Evolutionary conservation across 140 eudicot species (phyloP).

Genomic region (Cichorium intybus): DNA sequence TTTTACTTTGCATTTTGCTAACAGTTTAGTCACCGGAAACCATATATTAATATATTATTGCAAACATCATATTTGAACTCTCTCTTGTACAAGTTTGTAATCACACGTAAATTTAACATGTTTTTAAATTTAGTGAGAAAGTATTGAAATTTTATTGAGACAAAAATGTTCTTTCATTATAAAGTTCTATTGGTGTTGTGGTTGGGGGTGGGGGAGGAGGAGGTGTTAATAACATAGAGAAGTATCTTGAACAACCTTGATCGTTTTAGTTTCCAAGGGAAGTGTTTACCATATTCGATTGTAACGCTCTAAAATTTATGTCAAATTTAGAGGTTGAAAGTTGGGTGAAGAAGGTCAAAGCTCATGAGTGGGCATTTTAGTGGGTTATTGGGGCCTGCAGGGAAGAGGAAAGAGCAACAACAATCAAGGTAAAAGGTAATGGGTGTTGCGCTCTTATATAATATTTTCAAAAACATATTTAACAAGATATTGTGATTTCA

Average conservation of each 20-base stretch:
- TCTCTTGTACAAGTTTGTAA: not conserved
- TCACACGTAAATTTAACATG: not conserved
- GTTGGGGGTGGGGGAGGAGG: no score
- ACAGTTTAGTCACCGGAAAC: no score
- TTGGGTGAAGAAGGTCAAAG: slow-evolving; percentile 27
- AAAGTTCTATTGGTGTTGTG: no score
- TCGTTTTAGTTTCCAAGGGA: not conserved
- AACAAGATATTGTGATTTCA: not conserved
- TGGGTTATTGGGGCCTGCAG: slow-evolving; percentile 33
- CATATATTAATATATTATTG: no score
- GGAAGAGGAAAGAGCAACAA: slow-evolving; percentile 1
- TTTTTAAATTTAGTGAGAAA: not conserved
- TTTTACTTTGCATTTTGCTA: no score
- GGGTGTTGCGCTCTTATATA: not conserved
- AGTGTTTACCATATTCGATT: slow-evolving; percentile 1
- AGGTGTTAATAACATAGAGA: slow-evolving; percentile 15
- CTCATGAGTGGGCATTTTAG: slow-evolving; percentile 29
- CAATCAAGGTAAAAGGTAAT: not conserved
- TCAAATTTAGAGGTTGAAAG: slow-evolving; percentile 24
- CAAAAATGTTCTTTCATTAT: no score
- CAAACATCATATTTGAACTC: not conserved
- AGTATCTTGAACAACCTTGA: slow-evolving; percentile 12
- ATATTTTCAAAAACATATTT: not conserved
- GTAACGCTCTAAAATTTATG: slow-evolving; percentile 31
- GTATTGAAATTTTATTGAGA: no score